Evolutionary conservation across 2,329 filamentous ascomycete species (phyloP).

Genomic region (Aspergillus oerlinghausenensis): DNA sequence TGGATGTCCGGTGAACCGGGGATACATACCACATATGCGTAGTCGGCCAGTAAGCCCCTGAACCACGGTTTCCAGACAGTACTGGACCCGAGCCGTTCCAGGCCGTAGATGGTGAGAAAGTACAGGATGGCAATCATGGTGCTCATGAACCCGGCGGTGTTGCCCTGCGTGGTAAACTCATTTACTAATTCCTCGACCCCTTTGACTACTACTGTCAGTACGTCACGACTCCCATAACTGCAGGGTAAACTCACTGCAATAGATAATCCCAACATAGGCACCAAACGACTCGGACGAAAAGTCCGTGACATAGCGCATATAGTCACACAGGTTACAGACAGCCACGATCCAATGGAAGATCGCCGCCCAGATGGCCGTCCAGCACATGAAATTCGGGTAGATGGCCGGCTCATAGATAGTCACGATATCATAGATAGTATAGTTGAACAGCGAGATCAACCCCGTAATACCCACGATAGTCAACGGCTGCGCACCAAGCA

Average conservation of each 20-base stretch:
- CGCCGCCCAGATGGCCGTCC: slow-evolving; percentile 55
- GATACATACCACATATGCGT: slow-evolving; percentile 45
- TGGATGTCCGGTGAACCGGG: too few relatives aligned
- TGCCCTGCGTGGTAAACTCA: slow-evolving; percentile 42
- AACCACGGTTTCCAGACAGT: slow-evolving; percentile 43
- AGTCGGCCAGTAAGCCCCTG: slow-evolving; percentile 48
- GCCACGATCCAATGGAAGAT: slow-evolving; percentile 55
- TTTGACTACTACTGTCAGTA: slow-evolving; percentile 41
- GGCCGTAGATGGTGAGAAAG: slow-evolving; percentile 47
- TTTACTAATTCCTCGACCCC: slow-evolving; percentile 54
- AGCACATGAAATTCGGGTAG: slow-evolving; percentile 53
- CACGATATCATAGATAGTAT: slow-evolving; percentile 57
- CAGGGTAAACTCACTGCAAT: slow-evolving; percentile 39
- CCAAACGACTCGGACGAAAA: slow-evolving; percentile 53
- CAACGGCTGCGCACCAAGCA: slow-evolving; percentile 50
- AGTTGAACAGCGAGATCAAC: slow-evolving; percentile 54
- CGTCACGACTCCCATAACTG: background rate
- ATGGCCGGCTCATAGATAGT: slow-evolving; percentile 45
- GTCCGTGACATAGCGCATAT: slow-evolving; percentile 56
- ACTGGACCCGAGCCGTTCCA: slow-evolving; percentile 50
- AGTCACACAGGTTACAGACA: slow-evolving; percentile 51
- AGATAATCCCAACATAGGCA: slow-evolving; percentile 54
- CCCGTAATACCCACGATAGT: slow-evolving; percentile 57
- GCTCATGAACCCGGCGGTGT: slow-evolving; percentile 45
- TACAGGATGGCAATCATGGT: slow-evolving; percentile 50